These are phyloP conservation scores for Knoxdaviesia proteae DNA, from an alignment of 2,329 filamentous ascomycete genomes.

Conservation along the genomic window DNA sequence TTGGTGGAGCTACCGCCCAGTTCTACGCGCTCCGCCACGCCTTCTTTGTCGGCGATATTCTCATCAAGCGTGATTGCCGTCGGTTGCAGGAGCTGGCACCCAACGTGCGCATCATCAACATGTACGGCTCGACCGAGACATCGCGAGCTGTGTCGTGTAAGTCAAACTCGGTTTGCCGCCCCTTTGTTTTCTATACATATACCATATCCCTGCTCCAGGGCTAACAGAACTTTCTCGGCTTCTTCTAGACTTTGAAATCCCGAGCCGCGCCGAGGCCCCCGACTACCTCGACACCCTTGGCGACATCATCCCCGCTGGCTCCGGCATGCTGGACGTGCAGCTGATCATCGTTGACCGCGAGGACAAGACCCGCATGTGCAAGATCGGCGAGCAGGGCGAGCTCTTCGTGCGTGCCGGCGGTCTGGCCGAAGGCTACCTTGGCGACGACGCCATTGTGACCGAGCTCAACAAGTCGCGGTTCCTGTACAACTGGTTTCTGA, in stretches of 20 bases:
- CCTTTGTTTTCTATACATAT: no score
- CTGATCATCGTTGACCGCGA: slow-evolving; percentile 62
- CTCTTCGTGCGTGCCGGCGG: slow-evolving; percentile 67
- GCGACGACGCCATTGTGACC: slow-evolving; percentile 31
- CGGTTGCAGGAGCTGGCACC: slow-evolving; percentile 55
- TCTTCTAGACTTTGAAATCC: slow-evolving; percentile 43
- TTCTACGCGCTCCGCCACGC: slow-evolving; percentile 60
- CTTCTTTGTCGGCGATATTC: slow-evolving; percentile 81
- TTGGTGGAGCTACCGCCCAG: slow-evolving; percentile 59
- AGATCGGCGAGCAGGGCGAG: slow-evolving; percentile 65
- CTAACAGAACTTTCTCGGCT: neutral
- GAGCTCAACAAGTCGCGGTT: slow-evolving; percentile 55
- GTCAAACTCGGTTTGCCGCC: neutral
- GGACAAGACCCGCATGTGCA: slow-evolving; percentile 46
- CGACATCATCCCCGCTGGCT: slow-evolving; percentile 65
- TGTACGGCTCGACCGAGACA: slow-evolving; percentile 80
- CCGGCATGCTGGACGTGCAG: slow-evolving; percentile 78
- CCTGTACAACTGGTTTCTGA: slow-evolving; percentile 68
- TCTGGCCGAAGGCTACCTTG: slow-evolving; percentile 63
- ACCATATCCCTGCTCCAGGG: neutral
- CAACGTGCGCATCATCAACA: slow-evolving; percentile 60
- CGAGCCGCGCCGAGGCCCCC: slow-evolving; percentile 41
- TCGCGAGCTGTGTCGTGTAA: slow-evolving; percentile 52
- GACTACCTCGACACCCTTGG: slow-evolving; percentile 19
- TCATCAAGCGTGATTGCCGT: slow-evolving; percentile 67